A percentile compares a stretch with the other conserved stretches of the same genome.
These are phyloP conservation scores for Ilex aquifolium DNA, from an alignment of 257 asterid species.

Conservation along the genomic window DNA sequence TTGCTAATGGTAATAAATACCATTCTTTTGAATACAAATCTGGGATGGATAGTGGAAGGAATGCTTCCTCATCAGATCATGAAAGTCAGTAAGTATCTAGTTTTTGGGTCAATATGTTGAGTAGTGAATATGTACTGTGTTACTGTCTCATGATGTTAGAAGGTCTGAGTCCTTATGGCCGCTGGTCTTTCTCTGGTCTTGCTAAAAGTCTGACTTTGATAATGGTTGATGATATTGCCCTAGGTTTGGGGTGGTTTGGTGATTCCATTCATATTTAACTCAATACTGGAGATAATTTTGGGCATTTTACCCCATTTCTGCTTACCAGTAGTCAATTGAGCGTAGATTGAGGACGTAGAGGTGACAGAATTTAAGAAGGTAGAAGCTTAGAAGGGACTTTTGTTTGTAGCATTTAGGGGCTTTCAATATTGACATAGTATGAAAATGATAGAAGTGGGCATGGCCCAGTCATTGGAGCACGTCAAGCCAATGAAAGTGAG, in stretches of 20 bases:
- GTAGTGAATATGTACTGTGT: not conserved
- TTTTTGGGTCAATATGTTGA: no score
- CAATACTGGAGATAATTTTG: not conserved
- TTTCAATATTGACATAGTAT: no score
- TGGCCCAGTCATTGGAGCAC: no score
- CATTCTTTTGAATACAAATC: conserved; percentile 67
- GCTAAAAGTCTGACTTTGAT: not conserved
- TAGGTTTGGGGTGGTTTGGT: not conserved
- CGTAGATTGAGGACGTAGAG: not conserved
- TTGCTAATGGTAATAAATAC: conserved; percentile 52
- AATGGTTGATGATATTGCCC: not conserved
- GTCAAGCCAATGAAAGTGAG: no score
- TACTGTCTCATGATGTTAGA: not conserved
- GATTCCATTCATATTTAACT: not conserved
- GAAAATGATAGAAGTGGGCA: no score
- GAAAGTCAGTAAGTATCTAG: conserved; percentile 83
- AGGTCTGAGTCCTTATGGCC: not conserved
- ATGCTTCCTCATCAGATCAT: conserved; percentile 70
- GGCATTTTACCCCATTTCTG: not conserved
- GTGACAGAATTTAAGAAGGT: no score
- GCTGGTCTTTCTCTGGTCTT: not conserved
- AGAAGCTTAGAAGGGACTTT: not conserved
- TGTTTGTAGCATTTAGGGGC: not conserved
- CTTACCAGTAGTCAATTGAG: not conserved
- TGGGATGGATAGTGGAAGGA: conserved; percentile 57